These are phyloP conservation scores for Skeletonema marinoi DNA, from an alignment of 108 stramenopile genomes.

Conservation along the genomic window DNA sequence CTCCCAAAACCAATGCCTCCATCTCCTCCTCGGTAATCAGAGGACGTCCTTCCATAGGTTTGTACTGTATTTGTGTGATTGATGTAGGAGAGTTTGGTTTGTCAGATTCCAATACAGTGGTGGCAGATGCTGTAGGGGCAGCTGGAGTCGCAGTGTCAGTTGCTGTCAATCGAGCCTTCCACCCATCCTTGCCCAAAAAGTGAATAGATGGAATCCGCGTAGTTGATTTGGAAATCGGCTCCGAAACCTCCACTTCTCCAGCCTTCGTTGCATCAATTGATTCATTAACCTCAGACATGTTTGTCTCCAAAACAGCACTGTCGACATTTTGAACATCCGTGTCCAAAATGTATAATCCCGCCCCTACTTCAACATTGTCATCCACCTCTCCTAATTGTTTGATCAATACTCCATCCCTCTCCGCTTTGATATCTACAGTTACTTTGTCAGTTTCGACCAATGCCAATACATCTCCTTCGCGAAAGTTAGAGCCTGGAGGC, in stretches of 20 bases:
- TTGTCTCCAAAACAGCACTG: constrained; percentile 22
- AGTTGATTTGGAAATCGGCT: constrained; percentile 17
- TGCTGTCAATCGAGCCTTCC: constrained; percentile 43
- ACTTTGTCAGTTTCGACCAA: constrained; percentile 94
- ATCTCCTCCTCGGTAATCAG: constrained; percentile 89
- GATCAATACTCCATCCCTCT: constrained; percentile 74
- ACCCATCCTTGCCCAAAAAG: constrained; percentile 92
- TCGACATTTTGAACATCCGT: constrained; percentile 62
- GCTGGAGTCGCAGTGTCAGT: constrained; percentile 3
- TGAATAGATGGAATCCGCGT: constrained; percentile 81
- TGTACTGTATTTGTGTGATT: constrained; percentile 28
- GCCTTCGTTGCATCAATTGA: constrained; percentile 3
- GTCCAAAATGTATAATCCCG: constrained; percentile 77
- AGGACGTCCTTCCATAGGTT: constrained; percentile 86
- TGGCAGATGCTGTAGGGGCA: constrained; percentile 8
- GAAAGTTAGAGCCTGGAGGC: constrained; percentile 69
- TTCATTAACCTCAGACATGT: constrained; percentile 31
- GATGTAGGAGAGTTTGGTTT: constrained; percentile 27
- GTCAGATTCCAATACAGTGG: constrained; percentile 10
- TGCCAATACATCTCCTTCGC: constrained; percentile 85
- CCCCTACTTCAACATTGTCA: constrained; percentile 85
- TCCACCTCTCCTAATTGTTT: constrained; percentile 78
- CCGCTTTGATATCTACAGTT: constrained; percentile 91
- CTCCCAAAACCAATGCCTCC: constrained; percentile 86
- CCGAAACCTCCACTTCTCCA: constrained; percentile 9